These are phyloP conservation scores for Pythium biforme DNA, from an alignment of 352 stramenopile genomes.

Conservation along the genomic window DNA sequence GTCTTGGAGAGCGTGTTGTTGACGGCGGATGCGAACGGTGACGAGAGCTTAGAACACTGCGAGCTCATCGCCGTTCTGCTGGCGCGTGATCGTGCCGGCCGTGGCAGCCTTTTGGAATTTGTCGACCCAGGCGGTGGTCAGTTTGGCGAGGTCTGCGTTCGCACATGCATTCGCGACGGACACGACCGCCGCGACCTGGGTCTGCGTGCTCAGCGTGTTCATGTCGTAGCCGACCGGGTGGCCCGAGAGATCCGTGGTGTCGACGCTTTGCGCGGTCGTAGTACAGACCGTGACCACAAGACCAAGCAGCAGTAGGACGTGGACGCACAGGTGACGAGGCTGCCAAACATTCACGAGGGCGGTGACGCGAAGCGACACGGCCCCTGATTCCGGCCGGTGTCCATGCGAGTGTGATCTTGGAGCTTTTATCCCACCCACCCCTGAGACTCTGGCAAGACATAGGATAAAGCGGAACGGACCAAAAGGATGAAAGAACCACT, in stretches of 20 bases:
- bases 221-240: conserved; percentile 5
- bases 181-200: not conserved
- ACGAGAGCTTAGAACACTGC: not conserved
- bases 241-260: not conserved
- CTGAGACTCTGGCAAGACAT: no score
- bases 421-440: no score
- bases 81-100: not conserved
- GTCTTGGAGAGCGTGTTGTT: not conserved
- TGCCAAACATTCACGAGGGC: no score
- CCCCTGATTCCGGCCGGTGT: no score
- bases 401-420: no score
- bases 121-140: not conserved
- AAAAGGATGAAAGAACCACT: no score
- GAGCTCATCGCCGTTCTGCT: not conserved
- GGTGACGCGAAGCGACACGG: no score
- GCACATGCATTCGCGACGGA: not conserved
- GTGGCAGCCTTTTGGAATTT: not conserved
- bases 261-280: not conserved
- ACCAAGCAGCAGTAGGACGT: not conserved
- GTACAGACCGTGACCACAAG: not conserved
- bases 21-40: not conserved
- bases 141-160: not conserved
- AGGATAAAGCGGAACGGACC: no score
- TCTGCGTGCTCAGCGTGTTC: not conserved
- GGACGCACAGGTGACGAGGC: no score